Base-by-base conservation (phyloP, 2,329 filamentous ascomycete genomes). In the Paecilomyces variotii region DNA sequence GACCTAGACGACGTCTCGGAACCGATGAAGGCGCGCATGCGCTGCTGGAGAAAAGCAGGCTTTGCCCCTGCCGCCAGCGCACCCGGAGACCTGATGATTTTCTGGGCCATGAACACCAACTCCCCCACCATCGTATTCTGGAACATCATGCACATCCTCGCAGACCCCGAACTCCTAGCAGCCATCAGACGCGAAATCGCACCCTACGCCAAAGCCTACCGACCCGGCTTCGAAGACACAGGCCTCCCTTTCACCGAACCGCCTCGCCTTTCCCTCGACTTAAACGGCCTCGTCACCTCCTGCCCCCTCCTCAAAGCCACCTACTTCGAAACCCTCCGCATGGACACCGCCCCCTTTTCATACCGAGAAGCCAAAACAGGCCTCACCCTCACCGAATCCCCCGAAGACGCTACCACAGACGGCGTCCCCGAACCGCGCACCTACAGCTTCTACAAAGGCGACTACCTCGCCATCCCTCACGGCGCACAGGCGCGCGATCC, bases 81-180 rank as follows among this genome's bases (percentile, higher is more conserved):
- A 12, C 64, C 71, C 3, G 68, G 69, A 51, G 79, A 83, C 57
- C 65, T 80, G n/a, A 75, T 75, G n/a, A 65, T 84, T 6, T 67
- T 84, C 26, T 85, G 82, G 82, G 80, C 80, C 9, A 72, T 81
- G 65, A 80, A 82, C 62, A 79, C 78, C 14, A 83, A 84, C 62
- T 75, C 79, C 4, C 79, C 79, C 55, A 74, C 76, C 3, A 68
- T 84, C 57, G 73, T 78, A n/a, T 82, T 80, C 65, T 83, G 80
- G 79, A 75, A 78, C 60, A 61, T 82, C 7, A 68, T 79, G 27
- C 76, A 79, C 54, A 74, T 83, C 45, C 74, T 77, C 57, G 68
- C 75, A 0, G 73, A 74, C 12, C 69, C 72, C 1, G 65, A 65
- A 0, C 70, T 82, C 12, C 64, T 79, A 19, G 64, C 72, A 12